Conservation (phyloP, 495 filamentous ascomycete species). For the Jackrogersella minutella region DNA sequence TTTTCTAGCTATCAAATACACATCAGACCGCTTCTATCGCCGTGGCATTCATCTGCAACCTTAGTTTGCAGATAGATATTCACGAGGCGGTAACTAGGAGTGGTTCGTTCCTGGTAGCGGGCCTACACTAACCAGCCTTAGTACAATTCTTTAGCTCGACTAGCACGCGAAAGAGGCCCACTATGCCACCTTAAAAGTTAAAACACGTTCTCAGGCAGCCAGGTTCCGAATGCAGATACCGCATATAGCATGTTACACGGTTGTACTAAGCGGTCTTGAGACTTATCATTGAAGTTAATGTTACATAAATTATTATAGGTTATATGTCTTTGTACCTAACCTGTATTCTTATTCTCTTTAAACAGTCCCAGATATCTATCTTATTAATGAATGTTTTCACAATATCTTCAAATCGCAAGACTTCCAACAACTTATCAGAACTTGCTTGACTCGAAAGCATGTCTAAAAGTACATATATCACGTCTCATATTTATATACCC, state of each 20-base stretch:
- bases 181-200: slow-evolving; percentile 26
- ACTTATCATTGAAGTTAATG: too few relatives aligned
- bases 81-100: slow-evolving; percentile 17
- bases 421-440: too few relatives aligned
- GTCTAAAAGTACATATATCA: too few relatives aligned
- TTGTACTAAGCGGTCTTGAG: neutral
- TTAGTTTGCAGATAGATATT: neutral
- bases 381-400: too few relatives aligned
- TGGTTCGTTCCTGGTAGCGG: slow-evolving; percentile 20
- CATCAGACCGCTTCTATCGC: slow-evolving; percentile 8
- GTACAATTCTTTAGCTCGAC: neutral
- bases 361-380: too few relatives aligned
- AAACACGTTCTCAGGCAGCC: too few relatives aligned
- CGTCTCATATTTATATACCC: neutral
- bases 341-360: too few relatives aligned
- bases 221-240: slow-evolving; percentile 7
- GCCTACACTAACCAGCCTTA: slow-evolving; percentile 17
- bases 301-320: too few relatives aligned
- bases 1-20: too few relatives aligned
- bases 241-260: slow-evolving; percentile 17
- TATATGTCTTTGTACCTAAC: too few relatives aligned
- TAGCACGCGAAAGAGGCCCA: slow-evolving; percentile 32
- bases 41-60: neutral
- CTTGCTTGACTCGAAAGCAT: too few relatives aligned
- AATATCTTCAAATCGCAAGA: too few relatives aligned